Conservation (phyloP, 2,329 filamentous ascomycete species). For the Mariannaea elegans region DNA sequence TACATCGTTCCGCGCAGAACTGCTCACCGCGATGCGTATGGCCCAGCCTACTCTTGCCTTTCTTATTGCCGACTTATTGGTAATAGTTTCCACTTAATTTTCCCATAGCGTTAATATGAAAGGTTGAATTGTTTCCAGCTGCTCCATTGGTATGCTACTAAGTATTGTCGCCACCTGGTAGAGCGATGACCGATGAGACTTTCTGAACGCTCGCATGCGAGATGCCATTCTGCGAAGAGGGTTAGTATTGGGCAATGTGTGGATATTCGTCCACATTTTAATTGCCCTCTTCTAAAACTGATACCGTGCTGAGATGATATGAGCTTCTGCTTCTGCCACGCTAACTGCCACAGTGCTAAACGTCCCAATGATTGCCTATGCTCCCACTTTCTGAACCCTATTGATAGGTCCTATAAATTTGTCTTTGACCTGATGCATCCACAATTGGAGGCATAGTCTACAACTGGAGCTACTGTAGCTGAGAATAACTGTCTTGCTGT, state of each 20-base stretch:
- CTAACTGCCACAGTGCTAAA: slow-evolving; percentile 27
- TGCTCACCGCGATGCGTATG: slow-evolving; percentile 26
- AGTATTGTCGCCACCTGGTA: slow-evolving; percentile 7
- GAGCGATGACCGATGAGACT: slow-evolving; percentile 7
- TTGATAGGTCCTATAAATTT: no score
- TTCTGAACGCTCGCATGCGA: slow-evolving; percentile 13
- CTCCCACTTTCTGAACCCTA: no score
- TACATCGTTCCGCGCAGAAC: slow-evolving; percentile 24
- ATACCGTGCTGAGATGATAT: slow-evolving; percentile 23
- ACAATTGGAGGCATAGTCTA: slow-evolving; percentile 39
- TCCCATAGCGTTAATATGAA: slow-evolving; percentile 19
- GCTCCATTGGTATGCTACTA: slow-evolving; percentile 8
- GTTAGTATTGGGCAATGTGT: slow-evolving; percentile 9
- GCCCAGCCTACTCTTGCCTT: no score
- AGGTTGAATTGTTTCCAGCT: slow-evolving; percentile 20
- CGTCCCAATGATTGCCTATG: not conserved
- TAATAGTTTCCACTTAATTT: slow-evolving; percentile 3
- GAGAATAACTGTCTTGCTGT: slow-evolving; percentile 36
- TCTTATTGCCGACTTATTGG: not conserved
- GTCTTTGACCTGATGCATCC: slow-evolving; percentile 29
- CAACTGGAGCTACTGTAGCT: slow-evolving; percentile 31
- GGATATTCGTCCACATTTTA: slow-evolving; percentile 15
- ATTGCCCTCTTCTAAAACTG: slow-evolving; percentile 25
- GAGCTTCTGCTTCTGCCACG: slow-evolving; percentile 32
- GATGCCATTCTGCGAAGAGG: slow-evolving; percentile 2